phyloP scores from a whole-genome alignment of 345 rosid genomes.

The Heritiera littoralis region DNA sequence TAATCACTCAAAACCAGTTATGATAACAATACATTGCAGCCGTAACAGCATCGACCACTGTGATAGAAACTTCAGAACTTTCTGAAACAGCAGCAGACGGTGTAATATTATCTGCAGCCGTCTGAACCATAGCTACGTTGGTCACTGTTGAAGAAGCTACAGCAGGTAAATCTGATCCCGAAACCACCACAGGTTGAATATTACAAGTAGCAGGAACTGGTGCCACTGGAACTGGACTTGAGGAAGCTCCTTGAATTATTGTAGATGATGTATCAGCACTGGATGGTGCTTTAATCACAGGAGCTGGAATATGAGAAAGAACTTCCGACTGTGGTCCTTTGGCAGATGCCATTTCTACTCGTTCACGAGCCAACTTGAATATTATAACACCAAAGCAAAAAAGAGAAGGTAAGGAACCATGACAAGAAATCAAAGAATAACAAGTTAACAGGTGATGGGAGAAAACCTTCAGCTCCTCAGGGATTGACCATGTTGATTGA shows the following conservation, averaged over 20 bases:
- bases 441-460: slow-evolving; percentile 1
- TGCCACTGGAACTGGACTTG: slow-evolving; percentile 53
- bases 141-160: slow-evolving; percentile 37
- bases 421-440: slow-evolving; percentile 12
- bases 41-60: slow-evolving; percentile 31
- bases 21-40: slow-evolving; percentile 50
- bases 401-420: slow-evolving; percentile 16
- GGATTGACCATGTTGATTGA: slow-evolving; percentile 90
- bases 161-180: slow-evolving; percentile 47
- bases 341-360: slow-evolving; percentile 42
- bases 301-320: slow-evolving; percentile 28
- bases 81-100: slow-evolving; percentile 38
- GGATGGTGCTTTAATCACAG: slow-evolving; percentile 40
- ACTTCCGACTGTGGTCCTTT: slow-evolving; percentile 42
- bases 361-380: slow-evolving; percentile 84
- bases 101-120: slow-evolving; percentile 27
- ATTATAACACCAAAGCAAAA: slow-evolving; percentile 17
- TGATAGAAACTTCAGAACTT: slow-evolving; percentile 47
- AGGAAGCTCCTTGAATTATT: slow-evolving; percentile 41
- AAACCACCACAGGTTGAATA: slow-evolving; percentile 36
- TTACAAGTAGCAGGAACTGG: slow-evolving; percentile 44
- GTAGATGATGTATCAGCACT: slow-evolving; percentile 41
- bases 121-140: slow-evolving; percentile 43
- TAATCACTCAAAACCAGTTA: slow-evolving; percentile 12
- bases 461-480: slow-evolving; percentile 86